Percentiles rank a stretch among this genome's conserved stretches.
Conservation (phyloP, 78 protist genomes). For the Creolimax fragrantissima region DNA sequence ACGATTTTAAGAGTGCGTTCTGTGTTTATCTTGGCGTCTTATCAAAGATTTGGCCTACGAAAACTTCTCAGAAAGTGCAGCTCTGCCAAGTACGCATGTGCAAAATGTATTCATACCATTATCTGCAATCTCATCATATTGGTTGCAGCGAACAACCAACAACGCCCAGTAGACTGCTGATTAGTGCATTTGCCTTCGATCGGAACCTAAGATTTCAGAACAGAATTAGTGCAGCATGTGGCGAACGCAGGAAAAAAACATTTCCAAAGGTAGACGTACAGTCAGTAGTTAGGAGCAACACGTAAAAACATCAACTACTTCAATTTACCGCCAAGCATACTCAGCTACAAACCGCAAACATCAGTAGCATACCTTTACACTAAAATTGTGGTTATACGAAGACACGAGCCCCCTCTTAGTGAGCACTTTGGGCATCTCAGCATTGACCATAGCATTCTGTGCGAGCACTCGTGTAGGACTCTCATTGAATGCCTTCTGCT, state of each 20-base stretch:
- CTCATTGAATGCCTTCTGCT: neutral
- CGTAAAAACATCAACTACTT: too few species aligned
- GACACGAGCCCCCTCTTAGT: neutral
- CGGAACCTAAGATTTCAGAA: neutral
- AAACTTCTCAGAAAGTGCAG: too few species aligned
- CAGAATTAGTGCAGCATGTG: too few species aligned
- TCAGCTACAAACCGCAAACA: too few species aligned
- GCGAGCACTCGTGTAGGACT: neutral
- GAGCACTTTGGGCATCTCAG: neutral
- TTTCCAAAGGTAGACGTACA: too few species aligned
- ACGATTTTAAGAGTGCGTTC: too few species aligned
- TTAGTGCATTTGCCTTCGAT: neutral
- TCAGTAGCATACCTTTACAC: neutral
- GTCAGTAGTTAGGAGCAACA: too few species aligned
- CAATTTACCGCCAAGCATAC: too few species aligned
- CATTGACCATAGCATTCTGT: neutral
- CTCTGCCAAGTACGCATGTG: too few species aligned
- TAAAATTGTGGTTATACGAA: neutral
- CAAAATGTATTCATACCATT: neutral
- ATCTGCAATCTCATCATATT: neutral
- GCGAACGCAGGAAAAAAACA: too few species aligned
- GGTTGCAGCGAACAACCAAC: conserved; percentile 31
- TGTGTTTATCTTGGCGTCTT: too few species aligned
- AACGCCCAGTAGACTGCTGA: conserved; percentile 9
- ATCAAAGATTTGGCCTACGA: too few species aligned